These are phyloP conservation scores for Cylindrotheca fusiformis DNA, from an alignment of 108 stramenopile genomes.

Conservation along the genomic window DNA sequence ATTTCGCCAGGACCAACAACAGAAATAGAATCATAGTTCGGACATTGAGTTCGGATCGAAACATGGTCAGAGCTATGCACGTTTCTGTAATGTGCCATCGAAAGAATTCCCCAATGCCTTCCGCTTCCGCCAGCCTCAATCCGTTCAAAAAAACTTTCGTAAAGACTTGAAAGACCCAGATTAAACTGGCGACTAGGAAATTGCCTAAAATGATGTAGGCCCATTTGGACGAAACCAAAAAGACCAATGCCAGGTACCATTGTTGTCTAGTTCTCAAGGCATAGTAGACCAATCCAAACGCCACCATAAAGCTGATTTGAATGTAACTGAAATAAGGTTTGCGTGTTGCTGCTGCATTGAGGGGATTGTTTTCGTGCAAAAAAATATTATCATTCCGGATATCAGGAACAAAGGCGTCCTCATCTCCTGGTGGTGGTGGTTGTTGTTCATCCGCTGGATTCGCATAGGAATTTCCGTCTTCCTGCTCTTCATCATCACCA, in stretches of 20 bases:
- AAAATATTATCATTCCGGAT: constrained; percentile 1
- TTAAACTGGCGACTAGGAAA: constrained; percentile 60
- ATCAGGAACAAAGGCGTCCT: too few relatives aligned
- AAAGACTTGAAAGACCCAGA: constrained; percentile 54
- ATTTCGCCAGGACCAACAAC: constrained; percentile 82
- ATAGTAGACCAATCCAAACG: constrained; percentile 55
- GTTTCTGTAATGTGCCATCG: constrained; percentile 98
- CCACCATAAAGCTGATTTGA: constrained; percentile 47
- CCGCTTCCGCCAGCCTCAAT: constrained; percentile 85
- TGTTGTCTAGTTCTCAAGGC: constrained; percentile 85
- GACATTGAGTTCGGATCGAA: constrained; percentile 90
- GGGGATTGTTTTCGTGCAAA: not conserved
- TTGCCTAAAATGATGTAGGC: constrained; percentile 87
- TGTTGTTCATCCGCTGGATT: not conserved
- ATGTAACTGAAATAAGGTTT: constrained; percentile 30
- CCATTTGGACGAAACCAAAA: constrained; percentile 85
- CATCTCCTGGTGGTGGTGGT: too few relatives aligned
- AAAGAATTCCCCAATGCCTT: constrained; percentile 88
- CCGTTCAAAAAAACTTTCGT: constrained; percentile 74
- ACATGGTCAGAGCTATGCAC: constrained; percentile 96
- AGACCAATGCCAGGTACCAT: constrained; percentile 93
- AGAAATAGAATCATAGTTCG: constrained; percentile 82
- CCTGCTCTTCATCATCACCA: not conserved
- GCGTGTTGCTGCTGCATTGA: not conserved
- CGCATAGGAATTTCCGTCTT: constrained; percentile 1